Base-by-base conservation (phyloP, 768 basidiomycete species). In the Symmetrospora coprosmae region DNA sequence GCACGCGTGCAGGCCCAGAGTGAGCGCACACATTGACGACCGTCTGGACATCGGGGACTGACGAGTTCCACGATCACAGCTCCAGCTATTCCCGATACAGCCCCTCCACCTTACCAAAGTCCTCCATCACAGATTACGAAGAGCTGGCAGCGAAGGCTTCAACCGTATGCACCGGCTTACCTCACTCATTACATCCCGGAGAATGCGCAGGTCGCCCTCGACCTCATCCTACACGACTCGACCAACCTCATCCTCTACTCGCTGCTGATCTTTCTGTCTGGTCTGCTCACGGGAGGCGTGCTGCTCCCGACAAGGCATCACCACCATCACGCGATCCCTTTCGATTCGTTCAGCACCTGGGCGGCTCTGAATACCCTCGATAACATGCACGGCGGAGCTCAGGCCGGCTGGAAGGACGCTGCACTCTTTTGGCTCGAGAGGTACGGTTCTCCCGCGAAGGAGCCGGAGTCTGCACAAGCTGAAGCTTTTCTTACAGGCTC, bases 21-120 rank as follows among this genome's bases (percentile, higher is more conserved):
- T 58, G 28, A 8, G 55, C 31, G n/a, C n/a, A n/a, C n/a, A n/a
- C n/a, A n/a, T n/a, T n/a, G 33, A 35, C 14, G 5, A 17, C 8
- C 13, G 21, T 39, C 52, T 6, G 33, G 39, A 25, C 25, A n/a
- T n/a, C n/a, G n/a, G 9, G 21, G 31, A 27, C 21, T 4, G 5
- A 25, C 23, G 13, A 25, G 19, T 45, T n/a, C 6, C 6, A 45
- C 7, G 43, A 13, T 47, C 21, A 9, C 45, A 46, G 27, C 13
- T n/a, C 9, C 7, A 43, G 37, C 51, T 53, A 17, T 41, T 33
- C 55, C 55, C 17, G 55, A 58, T 25, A 27, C 55, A 5, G 55
- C 55, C 23, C 55, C 55, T n/a, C 55, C 55, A 4, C 55, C 55
- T 17, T 58, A 58, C 37, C 51, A 53, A 35, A 53, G 34, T 30